phyloP scores from a whole-genome alignment of 129 eudicot species.

The Smallanthus sonchifolius region DNA sequence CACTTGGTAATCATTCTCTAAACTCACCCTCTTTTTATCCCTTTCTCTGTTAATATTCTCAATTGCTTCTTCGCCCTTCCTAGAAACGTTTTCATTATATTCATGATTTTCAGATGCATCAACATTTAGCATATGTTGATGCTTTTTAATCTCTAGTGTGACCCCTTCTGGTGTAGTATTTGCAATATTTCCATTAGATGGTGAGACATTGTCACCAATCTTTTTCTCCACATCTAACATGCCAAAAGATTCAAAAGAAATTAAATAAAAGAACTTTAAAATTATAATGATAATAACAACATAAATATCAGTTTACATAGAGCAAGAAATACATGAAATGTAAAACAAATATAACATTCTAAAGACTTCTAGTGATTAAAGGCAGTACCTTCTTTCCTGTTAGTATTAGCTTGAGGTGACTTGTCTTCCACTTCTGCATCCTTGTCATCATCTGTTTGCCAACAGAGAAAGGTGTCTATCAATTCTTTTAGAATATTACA shows the following conservation, averaged over 20 bases:
- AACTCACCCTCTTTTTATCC: conserved; percentile 1
- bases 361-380: not conserved
- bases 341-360: not conserved
- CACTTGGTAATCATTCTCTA: not conserved
- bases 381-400: conserved; percentile 7
- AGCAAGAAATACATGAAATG: not conserved
- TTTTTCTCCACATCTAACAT: conserved; percentile 20
- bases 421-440: not conserved
- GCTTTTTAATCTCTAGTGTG: not conserved
- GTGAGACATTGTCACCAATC: conserved; percentile 27
- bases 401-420: conserved; percentile 9
- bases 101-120: conserved; percentile 6
- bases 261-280: not conserved
- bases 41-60: conserved; percentile 14
- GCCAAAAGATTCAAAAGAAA: not conserved
- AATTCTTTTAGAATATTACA: conserved; percentile 7
- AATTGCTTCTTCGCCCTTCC: not conserved
- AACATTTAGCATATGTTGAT: not conserved
- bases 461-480: not conserved
- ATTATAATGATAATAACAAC: not conserved
- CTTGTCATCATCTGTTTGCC: conserved; percentile 16
- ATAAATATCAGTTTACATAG: not conserved
- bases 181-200: conserved; percentile 17
- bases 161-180: conserved; percentile 13
- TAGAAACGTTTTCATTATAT: not conserved